Percentiles rank a stretch among this genome's conserved stretches.
Evolutionary conservation across 768 basidiomycete genomes (phyloP).

Genomic region (Russula olivacea): DNA sequence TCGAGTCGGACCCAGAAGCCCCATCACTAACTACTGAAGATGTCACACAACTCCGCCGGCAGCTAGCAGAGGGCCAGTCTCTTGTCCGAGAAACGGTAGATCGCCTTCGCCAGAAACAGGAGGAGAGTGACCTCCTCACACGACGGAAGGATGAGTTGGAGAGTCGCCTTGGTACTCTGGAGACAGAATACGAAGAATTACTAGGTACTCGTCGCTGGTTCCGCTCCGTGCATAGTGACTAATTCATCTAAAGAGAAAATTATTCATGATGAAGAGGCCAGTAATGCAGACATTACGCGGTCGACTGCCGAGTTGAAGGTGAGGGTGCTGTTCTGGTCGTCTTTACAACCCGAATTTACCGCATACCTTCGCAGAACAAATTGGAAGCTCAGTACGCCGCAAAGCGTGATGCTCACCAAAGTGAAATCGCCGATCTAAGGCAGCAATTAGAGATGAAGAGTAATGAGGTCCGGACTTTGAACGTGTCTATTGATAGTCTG

Average conservation of each 20-base stretch:
- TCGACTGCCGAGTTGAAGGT: conserved; percentile 91
- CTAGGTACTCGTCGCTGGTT: conserved; percentile 53
- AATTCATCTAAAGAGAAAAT: conserved; percentile 64
- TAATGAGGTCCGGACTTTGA: conserved; percentile 79
- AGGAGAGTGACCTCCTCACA: conserved; percentile 82
- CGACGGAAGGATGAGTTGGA: conserved; percentile 87
- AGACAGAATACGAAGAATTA: conserved; percentile 94
- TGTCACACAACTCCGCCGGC: conserved; percentile 73
- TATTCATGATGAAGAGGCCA: conserved; percentile 82
- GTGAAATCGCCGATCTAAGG: conserved; percentile 80
- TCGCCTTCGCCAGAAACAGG: conserved; percentile 80
- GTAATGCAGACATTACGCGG: conserved; percentile 74
- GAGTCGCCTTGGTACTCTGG: conserved; percentile 67
- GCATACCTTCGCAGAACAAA: conserved; percentile 58
- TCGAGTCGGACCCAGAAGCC: conserved; percentile 55
- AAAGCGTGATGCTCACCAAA: conserved; percentile 82
- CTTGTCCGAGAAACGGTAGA: conserved; percentile 86
- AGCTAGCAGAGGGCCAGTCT: conserved; percentile 83
- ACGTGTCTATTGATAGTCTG: conserved; percentile 83
- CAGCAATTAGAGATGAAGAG: conserved; percentile 82
- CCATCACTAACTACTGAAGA: conserved; percentile 68
- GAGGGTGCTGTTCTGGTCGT: conserved; percentile 27
- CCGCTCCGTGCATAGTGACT: conserved; percentile 16
- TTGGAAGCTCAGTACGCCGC: conserved; percentile 90
- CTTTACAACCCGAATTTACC: conserved; percentile 20